These are phyloP conservation scores for Suhomyces panamericanus DNA, from an alignment of 1,139 yeast species.

Conservation along the genomic window DNA sequence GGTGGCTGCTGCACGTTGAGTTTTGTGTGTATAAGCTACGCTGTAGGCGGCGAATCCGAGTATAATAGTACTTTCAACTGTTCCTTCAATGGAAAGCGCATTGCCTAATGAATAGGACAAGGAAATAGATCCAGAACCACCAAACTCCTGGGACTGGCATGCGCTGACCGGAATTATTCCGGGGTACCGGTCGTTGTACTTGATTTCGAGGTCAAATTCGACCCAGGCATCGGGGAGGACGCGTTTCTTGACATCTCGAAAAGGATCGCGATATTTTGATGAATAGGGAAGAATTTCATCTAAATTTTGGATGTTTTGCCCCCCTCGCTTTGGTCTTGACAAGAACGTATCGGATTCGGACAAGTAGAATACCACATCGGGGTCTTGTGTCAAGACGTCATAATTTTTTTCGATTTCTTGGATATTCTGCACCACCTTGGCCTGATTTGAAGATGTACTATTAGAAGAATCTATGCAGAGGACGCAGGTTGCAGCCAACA, in stretches of 20 bases:
- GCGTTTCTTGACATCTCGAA: not conserved
- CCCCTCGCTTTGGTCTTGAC: not conserved
- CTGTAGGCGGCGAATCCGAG: not conserved
- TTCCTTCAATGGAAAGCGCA: not conserved
- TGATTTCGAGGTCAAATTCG: conserved; percentile 12
- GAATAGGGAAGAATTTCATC: not conserved
- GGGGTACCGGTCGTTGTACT: conserved; percentile 15
- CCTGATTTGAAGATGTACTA: too few species aligned
- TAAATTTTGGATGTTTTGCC: not conserved
- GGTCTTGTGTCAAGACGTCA: not conserved
- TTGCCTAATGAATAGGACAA: conserved; percentile 14
- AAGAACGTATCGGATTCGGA: conserved; percentile 3
- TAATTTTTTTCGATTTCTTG: not conserved
- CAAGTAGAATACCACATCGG: conserved; percentile 2
- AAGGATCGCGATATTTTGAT: not conserved
- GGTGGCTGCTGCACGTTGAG: not conserved
- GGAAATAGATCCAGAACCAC: conserved; percentile 21
- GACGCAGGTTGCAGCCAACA: too few species aligned
- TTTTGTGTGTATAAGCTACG: not conserved
- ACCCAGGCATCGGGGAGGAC: conserved; percentile 17
- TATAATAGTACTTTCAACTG: not conserved
- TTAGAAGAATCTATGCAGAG: too few species aligned
- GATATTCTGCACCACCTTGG: not conserved
- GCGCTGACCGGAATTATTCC: conserved; percentile 27
- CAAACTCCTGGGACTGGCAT: conserved; percentile 26